Conservation (phyloP, 345 rosid genomes). For the Sisymbrium altissimum region DNA sequence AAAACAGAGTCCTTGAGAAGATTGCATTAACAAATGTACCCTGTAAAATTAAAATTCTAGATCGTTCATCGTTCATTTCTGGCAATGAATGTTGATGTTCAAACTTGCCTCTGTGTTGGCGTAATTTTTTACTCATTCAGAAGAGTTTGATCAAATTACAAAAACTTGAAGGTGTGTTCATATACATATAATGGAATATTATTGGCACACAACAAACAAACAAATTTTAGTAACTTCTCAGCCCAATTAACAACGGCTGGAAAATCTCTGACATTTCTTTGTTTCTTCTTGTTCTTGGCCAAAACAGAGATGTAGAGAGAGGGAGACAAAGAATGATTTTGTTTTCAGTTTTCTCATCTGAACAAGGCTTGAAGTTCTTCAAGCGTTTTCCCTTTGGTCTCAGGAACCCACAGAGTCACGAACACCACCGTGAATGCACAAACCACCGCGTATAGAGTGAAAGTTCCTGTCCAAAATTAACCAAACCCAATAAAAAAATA, state of each 20-base stretch:
- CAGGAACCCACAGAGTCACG: slow-evolving; percentile 73
- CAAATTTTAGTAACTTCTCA: slow-evolving; percentile 24
- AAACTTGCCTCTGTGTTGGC: background rate
- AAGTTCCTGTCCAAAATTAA: slow-evolving; percentile 60
- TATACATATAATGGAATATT: slow-evolving; percentile 19
- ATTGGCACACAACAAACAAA: slow-evolving; percentile 34
- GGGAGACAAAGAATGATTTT: slow-evolving; percentile 18
- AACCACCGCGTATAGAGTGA: slow-evolving; percentile 59
- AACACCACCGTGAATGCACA: slow-evolving; percentile 66
- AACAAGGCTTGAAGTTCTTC: slow-evolving; percentile 92
- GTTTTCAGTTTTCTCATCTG: slow-evolving; percentile 47
- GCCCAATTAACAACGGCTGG: slow-evolving; percentile 21
- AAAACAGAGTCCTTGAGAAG: slow-evolving; percentile 34
- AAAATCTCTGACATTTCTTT: slow-evolving; percentile 23
- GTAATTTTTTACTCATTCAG: background rate
- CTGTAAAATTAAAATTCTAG: background rate
- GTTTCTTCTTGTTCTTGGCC: slow-evolving; percentile 20
- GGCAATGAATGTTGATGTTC: background rate
- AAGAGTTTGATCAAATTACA: background rate
- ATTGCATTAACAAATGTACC: slow-evolving; percentile 23
- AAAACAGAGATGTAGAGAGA: slow-evolving; percentile 16
- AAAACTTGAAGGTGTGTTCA: background rate
- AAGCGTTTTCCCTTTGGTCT: slow-evolving; percentile 83
- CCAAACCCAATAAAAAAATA: background rate
- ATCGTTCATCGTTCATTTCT: background rate